Conservation (phyloP, 805 yeast genomes). For the Komagataella kurtzmanii region DNA sequence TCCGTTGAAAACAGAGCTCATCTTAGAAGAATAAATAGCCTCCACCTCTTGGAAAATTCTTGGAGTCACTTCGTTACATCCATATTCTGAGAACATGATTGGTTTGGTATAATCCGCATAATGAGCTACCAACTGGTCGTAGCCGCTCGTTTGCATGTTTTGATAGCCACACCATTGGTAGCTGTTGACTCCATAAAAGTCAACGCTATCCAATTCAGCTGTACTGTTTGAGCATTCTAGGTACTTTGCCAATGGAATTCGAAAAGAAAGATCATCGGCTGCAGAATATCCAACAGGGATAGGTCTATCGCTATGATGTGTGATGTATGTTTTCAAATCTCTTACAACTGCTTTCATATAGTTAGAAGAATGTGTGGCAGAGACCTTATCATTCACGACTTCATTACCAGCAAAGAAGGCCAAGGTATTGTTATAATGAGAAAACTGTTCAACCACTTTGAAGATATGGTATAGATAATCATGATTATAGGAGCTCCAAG, state of each 20-base stretch:
- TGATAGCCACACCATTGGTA: slow-evolving; percentile 92
- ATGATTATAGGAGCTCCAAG: slow-evolving; percentile 48
- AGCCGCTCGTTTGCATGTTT: slow-evolving; percentile 58
- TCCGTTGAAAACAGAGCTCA: slow-evolving; percentile 73
- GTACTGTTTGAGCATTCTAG: slow-evolving; percentile 69
- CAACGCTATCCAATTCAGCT: slow-evolving; percentile 54
- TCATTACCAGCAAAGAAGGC: slow-evolving; percentile 81
- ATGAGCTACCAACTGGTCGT: slow-evolving; percentile 49
- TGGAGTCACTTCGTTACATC: slow-evolving; percentile 77
- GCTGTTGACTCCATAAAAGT: slow-evolving; percentile 88
- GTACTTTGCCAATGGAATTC: slow-evolving; percentile 65
- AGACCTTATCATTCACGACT: slow-evolving; percentile 73
- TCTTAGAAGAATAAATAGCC: slow-evolving; percentile 53
- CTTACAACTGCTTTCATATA: slow-evolving; percentile 74
- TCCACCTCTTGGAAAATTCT: slow-evolving; percentile 67
- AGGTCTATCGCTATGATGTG: slow-evolving; percentile 43
- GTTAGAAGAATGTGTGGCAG: slow-evolving; percentile 36
- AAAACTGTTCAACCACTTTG: slow-evolving; percentile 66
- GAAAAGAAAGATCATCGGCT: slow-evolving; percentile 68
- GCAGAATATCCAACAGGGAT: slow-evolving; percentile 87
- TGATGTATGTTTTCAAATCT: slow-evolving; percentile 59
- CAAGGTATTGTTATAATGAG: slow-evolving; percentile 47
- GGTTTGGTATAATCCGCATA: slow-evolving; percentile 71
- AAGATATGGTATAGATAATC: slow-evolving; percentile 76
- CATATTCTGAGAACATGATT: slow-evolving; percentile 74